phyloP scores from a whole-genome alignment of 768 basidiomycete genomes.

The Kwoniella dendrophila region DNA sequence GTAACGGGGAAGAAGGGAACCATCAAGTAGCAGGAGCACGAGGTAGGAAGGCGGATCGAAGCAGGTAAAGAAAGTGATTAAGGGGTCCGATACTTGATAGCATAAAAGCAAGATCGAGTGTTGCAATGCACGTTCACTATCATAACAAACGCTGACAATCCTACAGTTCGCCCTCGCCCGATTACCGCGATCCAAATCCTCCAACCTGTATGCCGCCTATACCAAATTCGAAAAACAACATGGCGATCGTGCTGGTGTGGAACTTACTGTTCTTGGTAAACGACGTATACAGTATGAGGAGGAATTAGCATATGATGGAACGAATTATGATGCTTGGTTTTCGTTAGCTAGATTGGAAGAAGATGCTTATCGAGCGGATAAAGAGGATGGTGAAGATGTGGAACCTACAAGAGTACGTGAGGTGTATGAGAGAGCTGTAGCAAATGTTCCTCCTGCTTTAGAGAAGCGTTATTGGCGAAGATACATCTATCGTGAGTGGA shows the following conservation, averaged over 20 bases:
- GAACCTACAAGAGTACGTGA: constrained; percentile 73
- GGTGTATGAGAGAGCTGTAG: constrained; percentile 91
- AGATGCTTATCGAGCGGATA: constrained; percentile 73
- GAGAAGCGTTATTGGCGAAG: constrained; percentile 77
- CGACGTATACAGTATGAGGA: constrained; percentile 99
- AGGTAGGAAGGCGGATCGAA: too few species aligned
- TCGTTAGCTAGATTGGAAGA: constrained; percentile 94
- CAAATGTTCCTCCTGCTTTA: constrained; percentile 88
- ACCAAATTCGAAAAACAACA: constrained; percentile 99
- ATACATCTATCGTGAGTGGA: constrained; percentile 55
- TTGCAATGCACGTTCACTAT: too few species aligned
- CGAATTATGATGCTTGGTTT: constrained; percentile 98
- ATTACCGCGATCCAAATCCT: constrained; percentile 88
- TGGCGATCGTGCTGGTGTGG: constrained; percentile 81
- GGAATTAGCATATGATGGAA: constrained; percentile 83
- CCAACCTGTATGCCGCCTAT: constrained; percentile 79
- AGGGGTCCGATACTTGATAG: too few species aligned
- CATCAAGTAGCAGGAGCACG: neutral
- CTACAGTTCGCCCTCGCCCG: constrained; percentile 88
- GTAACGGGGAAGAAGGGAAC: too few species aligned
- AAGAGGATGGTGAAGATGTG: constrained; percentile 62
- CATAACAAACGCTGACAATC: neutral
- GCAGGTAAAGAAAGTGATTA: too few species aligned
- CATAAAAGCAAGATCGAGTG: too few species aligned
- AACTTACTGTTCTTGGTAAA: constrained; percentile 92